Conservation (phyloP, 148 eudicot genomes). For the Hydrangea macrophylla region DNA sequence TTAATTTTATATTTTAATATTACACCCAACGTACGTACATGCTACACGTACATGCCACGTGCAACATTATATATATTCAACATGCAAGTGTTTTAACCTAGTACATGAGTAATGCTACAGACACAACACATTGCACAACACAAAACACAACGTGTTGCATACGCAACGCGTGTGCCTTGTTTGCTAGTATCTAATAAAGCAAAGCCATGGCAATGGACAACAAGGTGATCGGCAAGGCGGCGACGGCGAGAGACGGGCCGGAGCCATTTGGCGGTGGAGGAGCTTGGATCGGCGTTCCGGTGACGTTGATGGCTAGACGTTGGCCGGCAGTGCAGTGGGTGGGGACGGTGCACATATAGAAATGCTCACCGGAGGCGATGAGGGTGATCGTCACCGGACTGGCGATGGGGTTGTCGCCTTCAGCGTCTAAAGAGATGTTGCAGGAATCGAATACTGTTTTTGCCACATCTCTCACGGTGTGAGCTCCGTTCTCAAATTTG, state of each 20-base stretch:
- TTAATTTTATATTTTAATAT: too few species aligned
- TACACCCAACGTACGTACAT: too few species aligned
- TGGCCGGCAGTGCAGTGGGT: conserved; percentile 3
- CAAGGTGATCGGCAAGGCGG: conserved; percentile 15
- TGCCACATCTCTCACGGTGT: too few species aligned
- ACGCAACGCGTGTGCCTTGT: too few species aligned
- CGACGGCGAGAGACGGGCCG: neutral
- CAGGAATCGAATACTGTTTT: conserved; percentile 38
- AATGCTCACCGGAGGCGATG: conserved; percentile 36
- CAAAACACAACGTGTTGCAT: too few species aligned
- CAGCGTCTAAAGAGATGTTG: too few species aligned
- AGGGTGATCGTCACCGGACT: conserved; percentile 50
- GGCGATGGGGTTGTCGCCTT: conserved; percentile 14
- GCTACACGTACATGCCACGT: too few species aligned
- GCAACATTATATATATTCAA: too few species aligned
- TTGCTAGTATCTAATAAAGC: conserved; percentile 10
- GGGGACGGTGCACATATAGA: conserved; percentile 49
- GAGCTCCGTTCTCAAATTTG: too few species aligned
- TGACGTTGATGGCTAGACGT: neutral
- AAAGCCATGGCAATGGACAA: conserved; percentile 18
- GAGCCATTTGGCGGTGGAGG: conserved; percentile 14
- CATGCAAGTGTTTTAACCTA: too few species aligned
- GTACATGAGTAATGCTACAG: too few species aligned
- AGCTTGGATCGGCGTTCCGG: conserved; percentile 6
- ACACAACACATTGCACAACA: too few species aligned